Base-by-base conservation (phyloP, 163 green algal species). In the Trebouxiophyceae sp. region DNA sequence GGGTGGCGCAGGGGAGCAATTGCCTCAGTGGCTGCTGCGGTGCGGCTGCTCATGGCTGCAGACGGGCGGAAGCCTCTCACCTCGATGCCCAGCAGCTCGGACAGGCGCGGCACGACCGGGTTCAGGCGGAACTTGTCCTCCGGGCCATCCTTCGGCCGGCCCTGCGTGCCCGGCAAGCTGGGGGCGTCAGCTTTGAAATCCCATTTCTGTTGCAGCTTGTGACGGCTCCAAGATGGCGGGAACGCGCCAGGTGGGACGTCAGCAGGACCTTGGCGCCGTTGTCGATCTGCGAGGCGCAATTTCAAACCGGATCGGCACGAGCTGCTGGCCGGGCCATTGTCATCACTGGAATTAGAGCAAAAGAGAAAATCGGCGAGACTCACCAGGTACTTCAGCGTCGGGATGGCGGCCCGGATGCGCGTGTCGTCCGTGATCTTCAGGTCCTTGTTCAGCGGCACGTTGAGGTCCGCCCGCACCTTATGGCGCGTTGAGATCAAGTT, bases 361-460 rank as follows among this genome's bases (percentile, higher is more conserved):
- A n/a, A n/a, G n/a, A n/a, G n/a, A n/a, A n/a, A n/a, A n/a, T n/a
- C n/a, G n/a, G n/a, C n/a, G 39, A 50, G 12, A 16, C 39, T 50
- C 39, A 50, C 60, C 55, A 99, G 90, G 80, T 98, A 98, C 84
- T 97, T 91, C 8, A 99, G 82, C 33, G 95, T 99, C 44, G 93
- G 93, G 59, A 98, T 77, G 6, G 94, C 90, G 60, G 93, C 93
- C 20, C 88, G 84, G 74, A 99, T 98, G 71, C 95, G 87, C 34
- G 95, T 99, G 86, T 99, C 95, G 71, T 99, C 95, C 22, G 87
- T 97, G 81, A 99, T 97, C 33, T 89, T 91, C 39, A 81, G 70
- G 63, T 81, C 74, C 54, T 82, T 83, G 78, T 95, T 84, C 29
- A 97, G 84, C 5, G 91, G 91, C 29, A 94, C 87, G 81, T 98